phyloP scores from a whole-genome alignment of 2,329 filamentous ascomycete species.

The Cordyceps farinosa region DNA sequence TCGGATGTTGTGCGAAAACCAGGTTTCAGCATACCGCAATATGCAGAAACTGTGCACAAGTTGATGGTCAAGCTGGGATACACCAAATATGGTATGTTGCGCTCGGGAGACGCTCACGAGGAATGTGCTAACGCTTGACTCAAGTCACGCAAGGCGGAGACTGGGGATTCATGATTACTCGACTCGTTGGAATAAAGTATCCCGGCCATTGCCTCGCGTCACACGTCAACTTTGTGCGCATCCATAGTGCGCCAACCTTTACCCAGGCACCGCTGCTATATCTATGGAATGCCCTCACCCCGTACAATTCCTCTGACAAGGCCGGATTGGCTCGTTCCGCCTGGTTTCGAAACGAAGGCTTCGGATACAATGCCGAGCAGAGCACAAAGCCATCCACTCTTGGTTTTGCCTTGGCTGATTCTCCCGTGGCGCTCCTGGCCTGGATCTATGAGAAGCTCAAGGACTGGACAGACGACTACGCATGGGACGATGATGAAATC shows the following conservation, averaged over 20 bases:
- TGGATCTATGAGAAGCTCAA: slow-evolving; percentile 83
- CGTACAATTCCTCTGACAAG: slow-evolving; percentile 41
- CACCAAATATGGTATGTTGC: slow-evolving; percentile 29
- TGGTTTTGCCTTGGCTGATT: slow-evolving; percentile 65
- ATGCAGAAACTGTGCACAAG: slow-evolving; percentile 57
- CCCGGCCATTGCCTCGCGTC: slow-evolving; percentile 48
- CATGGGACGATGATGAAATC: slow-evolving; percentile 73
- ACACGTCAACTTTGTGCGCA: slow-evolving; percentile 54
- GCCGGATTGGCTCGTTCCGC: slow-evolving; percentile 47
- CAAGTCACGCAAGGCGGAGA: slow-evolving; percentile 57
- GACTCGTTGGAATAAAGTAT: slow-evolving; percentile 55
- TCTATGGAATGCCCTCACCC: slow-evolving; percentile 1
- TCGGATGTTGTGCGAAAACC: slow-evolving; percentile 28
- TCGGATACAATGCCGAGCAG: slow-evolving; percentile 30
- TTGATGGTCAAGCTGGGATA: slow-evolving; percentile 66
- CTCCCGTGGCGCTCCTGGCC: slow-evolving; percentile 64
- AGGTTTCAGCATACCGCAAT: slow-evolving; percentile 32
- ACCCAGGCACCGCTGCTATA: slow-evolving; percentile 32
- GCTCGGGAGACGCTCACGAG: neutral
- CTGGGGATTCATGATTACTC: slow-evolving; percentile 63
- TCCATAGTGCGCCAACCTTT: slow-evolving; percentile 44
- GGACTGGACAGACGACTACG: slow-evolving; percentile 69
- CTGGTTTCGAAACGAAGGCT: slow-evolving; percentile 57
- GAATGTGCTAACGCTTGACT: slow-evolving; percentile 24
- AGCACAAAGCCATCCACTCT: slow-evolving; percentile 71